Evolutionary conservation across 2,329 filamentous ascomycete species (phyloP), one percentile per base, ranked within the genome.

Genomic region (Fusarium sp.): DNA sequence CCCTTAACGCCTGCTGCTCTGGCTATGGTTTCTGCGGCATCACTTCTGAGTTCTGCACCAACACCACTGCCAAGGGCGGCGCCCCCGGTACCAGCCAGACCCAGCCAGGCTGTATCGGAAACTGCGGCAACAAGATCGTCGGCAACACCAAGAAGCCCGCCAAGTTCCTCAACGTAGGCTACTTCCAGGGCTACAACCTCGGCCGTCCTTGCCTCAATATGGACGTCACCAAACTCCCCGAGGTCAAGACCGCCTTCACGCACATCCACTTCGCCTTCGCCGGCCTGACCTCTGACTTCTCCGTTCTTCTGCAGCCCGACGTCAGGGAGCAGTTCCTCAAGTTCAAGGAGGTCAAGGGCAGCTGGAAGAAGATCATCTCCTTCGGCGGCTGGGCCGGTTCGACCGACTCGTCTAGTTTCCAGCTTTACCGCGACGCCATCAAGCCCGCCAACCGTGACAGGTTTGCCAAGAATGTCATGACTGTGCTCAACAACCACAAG

Each of bases 21-120:
- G 71, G 75, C 19, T 81, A 80, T 74, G 83, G 83, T 1, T 76
- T 81, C 46, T 85, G 83, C 23, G 83, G 83, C 7, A 76, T 76
- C 2, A 81, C 80, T 0, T 63, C 66, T 2, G 81, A 81, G 15
- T 84, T 83, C 65, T 86, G 83, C 24, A 74, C 72, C 4, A 63
- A 72, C 56, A 69, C 73, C 0, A 69, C 69, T 40, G 74, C 56
- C 2, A 74, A 72, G 8, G 76, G 74, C 1, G 73, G 71, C 1
- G 63, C 67, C 0, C 73, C 75, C 2, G 77, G 76, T 8, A 76
- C 72, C 0, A 65, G 74, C 36, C 68, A 51, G 3, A 54, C 59
- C 0, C 69, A 70, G 12, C 68, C 71, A 11, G 73, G 75, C 36
- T 77, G 77, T 12, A 70, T 77, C 1, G 73, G 74, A 9, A 80